Conservation (phyloP, 768 basidiomycete genomes). For the Baorangia bicolor region DNA sequence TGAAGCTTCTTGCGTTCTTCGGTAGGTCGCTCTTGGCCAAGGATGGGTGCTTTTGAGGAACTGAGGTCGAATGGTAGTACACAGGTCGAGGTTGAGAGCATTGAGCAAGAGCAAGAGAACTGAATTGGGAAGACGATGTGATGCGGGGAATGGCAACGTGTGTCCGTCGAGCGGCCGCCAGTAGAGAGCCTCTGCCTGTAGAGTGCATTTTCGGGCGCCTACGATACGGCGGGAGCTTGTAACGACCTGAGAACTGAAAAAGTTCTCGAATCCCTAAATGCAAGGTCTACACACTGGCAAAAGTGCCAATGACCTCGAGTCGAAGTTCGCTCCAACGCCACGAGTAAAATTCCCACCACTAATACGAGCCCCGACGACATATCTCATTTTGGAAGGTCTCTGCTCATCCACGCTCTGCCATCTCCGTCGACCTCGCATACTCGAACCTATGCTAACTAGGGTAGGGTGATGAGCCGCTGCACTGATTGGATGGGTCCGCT, state of each 20-base stretch:
- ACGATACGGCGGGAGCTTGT: neutral
- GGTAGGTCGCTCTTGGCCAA: neutral
- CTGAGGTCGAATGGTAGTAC: neutral
- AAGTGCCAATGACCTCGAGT: neutral
- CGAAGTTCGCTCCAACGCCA: too few relatives aligned
- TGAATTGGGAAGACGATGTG: neutral
- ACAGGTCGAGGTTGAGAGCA: neutral
- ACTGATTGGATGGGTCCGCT: too few relatives aligned
- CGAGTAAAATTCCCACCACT: slow-evolving; percentile 10
- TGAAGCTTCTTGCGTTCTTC: slow-evolving; percentile 1
- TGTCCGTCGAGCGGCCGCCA: slow-evolving; percentile 7
- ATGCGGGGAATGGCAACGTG: neutral
- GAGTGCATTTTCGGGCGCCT: neutral
- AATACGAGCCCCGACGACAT: slow-evolving; percentile 16
- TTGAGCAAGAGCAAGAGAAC: neutral
- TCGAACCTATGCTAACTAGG: neutral
- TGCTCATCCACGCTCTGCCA: too few relatives aligned
- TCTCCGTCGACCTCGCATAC: neutral
- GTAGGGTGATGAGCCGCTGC: too few relatives aligned
- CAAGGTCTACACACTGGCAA: neutral
- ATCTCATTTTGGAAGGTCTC: slow-evolving; percentile 22
- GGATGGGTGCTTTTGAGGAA: neutral
- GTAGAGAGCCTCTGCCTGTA: neutral
- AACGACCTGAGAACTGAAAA: neutral
- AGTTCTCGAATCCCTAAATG: neutral